Conservation (phyloP, 2,329 filamentous ascomycete species). For the Rachicladosporium sp. region DNA sequence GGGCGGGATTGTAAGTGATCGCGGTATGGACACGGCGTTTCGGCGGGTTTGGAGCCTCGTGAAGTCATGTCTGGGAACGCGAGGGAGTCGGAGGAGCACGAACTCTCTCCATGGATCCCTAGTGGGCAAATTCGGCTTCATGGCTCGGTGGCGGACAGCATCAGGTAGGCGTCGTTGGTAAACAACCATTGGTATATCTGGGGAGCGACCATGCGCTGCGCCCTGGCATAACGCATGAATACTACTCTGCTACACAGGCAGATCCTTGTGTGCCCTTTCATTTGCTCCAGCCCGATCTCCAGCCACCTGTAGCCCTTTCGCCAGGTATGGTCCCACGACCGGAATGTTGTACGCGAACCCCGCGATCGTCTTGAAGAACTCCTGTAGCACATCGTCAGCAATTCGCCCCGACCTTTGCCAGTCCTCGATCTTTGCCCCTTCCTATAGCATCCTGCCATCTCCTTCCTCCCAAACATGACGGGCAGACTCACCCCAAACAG, state of each 20-base stretch:
- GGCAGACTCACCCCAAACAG: slow-evolving; percentile 54
- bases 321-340: slow-evolving; percentile 76
- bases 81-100: no score
- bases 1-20: no score
- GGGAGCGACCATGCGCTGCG: no score
- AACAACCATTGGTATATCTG: no score
- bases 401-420: background rate
- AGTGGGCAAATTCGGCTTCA: no score
- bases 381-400: slow-evolving; percentile 4
- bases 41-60: no score
- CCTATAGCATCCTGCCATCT: background rate
- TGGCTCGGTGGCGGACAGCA: no score
- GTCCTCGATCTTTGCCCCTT: background rate
- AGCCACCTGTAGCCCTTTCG: slow-evolving; percentile 58
- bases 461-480: background rate
- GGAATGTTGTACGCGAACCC: slow-evolving; percentile 77
- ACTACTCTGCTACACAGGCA: slow-evolving; percentile 49
- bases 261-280: slow-evolving; percentile 58
- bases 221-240: no score
- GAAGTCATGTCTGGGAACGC: no score
- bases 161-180: no score
- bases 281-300: slow-evolving; percentile 52
- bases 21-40: no score
- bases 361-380: slow-evolving; percentile 52
- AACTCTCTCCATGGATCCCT: no score